phyloP scores from a whole-genome alignment of 129 eudicot species.

The Pittosporum tobira region DNA sequence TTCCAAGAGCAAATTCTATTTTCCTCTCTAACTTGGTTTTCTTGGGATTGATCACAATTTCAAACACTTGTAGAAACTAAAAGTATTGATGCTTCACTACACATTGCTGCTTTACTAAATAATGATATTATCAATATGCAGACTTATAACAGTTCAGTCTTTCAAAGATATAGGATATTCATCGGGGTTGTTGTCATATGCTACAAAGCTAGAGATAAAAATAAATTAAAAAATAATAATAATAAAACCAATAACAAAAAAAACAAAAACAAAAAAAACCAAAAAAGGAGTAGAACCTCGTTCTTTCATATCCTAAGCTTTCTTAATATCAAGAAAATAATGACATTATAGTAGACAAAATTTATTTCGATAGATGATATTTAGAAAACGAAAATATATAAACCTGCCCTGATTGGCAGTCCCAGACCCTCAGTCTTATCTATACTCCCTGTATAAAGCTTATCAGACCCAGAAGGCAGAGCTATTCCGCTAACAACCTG shows the following conservation, averaged over 20 bases:
- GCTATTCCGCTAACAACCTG: conserved; percentile 88
- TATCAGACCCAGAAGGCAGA: conserved; percentile 75
- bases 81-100: no score
- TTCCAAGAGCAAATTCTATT: no score
- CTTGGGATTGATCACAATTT: no score
- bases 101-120: background rate
- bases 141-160: background rate
- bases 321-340: no score
- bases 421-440: conserved; percentile 90
- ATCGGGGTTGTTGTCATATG: background rate
- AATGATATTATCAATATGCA: background rate
- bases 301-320: no score
- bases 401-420: conserved; percentile 99
- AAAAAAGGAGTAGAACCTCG: no score
- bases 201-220: background rate
- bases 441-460: conserved; percentile 83
- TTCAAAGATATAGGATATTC: background rate
- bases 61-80: no score
- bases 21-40: no score
- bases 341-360: no score
- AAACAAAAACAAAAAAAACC: no score
- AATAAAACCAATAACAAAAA: no score
- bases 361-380: background rate
- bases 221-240: no score
- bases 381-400: background rate